Evolutionary conservation across 1,284 basidiomycete genomes (phyloP).

Genomic region (Chalciporus piperatoides): DNA sequence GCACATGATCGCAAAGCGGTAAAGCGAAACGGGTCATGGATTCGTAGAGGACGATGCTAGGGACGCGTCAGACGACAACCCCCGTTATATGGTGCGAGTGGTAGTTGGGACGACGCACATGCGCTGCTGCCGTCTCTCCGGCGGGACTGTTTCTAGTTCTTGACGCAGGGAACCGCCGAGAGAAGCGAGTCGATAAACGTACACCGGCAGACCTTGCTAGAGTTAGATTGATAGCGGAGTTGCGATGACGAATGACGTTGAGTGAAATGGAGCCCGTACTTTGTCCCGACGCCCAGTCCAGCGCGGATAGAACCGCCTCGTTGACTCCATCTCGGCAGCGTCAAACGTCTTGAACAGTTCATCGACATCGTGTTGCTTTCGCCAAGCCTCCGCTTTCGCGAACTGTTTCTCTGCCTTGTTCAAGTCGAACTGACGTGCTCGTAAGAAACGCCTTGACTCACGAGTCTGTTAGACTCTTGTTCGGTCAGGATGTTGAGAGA

Average conservation of each 20-base stretch:
- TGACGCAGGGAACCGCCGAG: conserved; percentile 50
- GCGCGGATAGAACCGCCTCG: conserved; percentile 66
- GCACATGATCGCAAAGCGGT: conserved; percentile 62
- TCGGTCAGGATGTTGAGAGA: background rate
- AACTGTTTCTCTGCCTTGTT: conserved; percentile 69
- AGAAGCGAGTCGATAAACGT: conserved; percentile 65
- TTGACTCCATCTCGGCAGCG: conserved; percentile 53
- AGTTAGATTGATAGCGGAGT: background rate
- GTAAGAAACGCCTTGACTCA: conserved; percentile 62
- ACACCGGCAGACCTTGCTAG: conserved; percentile 66
- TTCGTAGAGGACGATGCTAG: conserved; percentile 59
- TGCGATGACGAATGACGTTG: background rate
- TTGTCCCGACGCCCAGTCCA: conserved; percentile 78
- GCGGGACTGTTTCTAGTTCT: conserved; percentile 52
- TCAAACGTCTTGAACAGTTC: conserved; percentile 59
- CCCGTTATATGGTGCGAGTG: background rate
- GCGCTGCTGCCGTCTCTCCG: conserved; percentile 58
- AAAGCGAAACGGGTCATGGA: conserved; percentile 61
- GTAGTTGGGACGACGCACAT: conserved; percentile 51
- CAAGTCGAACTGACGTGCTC: conserved; percentile 64
- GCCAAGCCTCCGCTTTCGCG: conserved; percentile 59
- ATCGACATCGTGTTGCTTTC: conserved; percentile 56
- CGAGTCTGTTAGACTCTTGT: background rate
- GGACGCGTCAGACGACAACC: conserved; percentile 2
- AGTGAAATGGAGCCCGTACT: conserved; percentile 35